A percentile compares a stretch with the other conserved stretches of the same genome.
phyloP scores from a whole-genome alignment of 257 asterid species.

The Solanum chiquidenum region DNA sequence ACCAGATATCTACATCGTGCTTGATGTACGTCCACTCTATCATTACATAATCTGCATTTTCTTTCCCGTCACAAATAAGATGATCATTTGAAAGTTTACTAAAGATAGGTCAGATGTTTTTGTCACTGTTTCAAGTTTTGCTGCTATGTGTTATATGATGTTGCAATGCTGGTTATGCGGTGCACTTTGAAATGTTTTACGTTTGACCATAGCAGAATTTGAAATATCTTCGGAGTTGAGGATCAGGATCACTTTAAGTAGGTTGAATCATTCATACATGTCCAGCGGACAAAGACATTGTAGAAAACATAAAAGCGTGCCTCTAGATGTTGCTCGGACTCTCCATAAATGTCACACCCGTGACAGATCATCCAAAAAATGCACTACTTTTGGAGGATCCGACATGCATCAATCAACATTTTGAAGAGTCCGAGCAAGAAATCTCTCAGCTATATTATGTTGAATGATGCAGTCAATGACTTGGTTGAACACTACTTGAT shows the following conservation, averaged over 20 bases:
- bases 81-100: not conserved
- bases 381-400: not conserved
- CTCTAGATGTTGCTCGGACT: not conserved
- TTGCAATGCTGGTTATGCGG: not conserved
- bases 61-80: not conserved
- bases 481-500: not conserved
- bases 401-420: not conserved
- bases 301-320: not conserved
- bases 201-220: not conserved
- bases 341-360: not conserved
- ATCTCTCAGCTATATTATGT: not conserved
- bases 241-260: not conserved
- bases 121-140: not conserved
- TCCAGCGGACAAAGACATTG: not conserved
- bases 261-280: not conserved
- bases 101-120: not conserved
- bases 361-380: not conserved
- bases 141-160: not conserved
- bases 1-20: constrained; percentile 75
- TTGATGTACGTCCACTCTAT: constrained; percentile 45
- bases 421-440: not conserved
- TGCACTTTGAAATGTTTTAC: not conserved
- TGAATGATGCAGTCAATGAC: not conserved
- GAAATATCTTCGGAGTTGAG: not conserved
- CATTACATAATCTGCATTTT: not conserved